Evolutionary conservation across 2,329 filamentous ascomycete species (phyloP), one percentile per base, ranked within the genome.

Genomic region (Pseudogymnoascus verrucosus): DNA sequence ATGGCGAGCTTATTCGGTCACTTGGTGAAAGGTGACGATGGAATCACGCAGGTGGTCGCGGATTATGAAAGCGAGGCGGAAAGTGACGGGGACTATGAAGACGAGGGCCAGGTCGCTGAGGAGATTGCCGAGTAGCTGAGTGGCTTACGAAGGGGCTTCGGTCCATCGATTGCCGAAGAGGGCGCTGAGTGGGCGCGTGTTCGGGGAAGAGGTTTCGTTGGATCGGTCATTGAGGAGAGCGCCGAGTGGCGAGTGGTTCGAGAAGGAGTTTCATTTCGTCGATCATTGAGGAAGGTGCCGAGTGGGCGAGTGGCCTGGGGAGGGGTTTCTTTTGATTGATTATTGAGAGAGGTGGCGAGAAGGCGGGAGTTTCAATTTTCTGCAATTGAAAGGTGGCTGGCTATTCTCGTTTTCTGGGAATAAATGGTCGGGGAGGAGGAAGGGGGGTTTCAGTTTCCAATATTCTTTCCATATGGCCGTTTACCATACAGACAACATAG

Each of bases 1-100:
- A 67, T 83, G 6, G 73, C 81, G 67, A 71, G 73, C 2, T 71
- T 83, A 1, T 82, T 83, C 62, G 80, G 79, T 0, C 72, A 74
- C 10, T 65, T 80, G 11, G 64, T 68, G 0, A 73, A 77, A 5
- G 75, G 77, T 61, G 71, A 71, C 0, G 69, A 75, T 6, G 78
- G 78, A 2, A 69, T 67, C 12, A 4, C 70, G 8, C 54, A 59
- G 1, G 65, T 73, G 7, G 68, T 68, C 10, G 21, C 68, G 0
- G 71, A 73, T 64, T 72, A 72, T 62, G 60, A 65, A 11, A 68
- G 69, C 61, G 69, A 63, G 26, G 28, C 2, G 16, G 51, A 57
- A 36, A 34, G n/a, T 21, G 51, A 57, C 1, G 61, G 62, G 6
- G 60, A 68, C 23, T 40, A 47, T 28, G 61, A 57, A 3, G 61